Base-by-base conservation (phyloP, 176 grass and related monocot species). In the Aegilops longissima region DNA sequence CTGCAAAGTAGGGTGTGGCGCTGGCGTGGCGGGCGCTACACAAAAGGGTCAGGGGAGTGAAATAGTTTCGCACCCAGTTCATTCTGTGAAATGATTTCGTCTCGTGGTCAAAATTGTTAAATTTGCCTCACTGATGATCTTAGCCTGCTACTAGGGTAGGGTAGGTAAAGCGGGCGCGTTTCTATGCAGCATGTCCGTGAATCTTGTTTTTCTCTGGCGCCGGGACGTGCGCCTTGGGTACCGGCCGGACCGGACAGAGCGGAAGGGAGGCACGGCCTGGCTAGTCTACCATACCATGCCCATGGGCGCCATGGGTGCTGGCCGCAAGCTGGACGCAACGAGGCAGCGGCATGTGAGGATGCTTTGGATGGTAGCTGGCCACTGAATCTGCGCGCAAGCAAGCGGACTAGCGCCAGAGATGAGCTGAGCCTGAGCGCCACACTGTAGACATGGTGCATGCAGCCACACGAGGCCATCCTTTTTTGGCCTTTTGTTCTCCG, bases 111-210 rank as follows among this genome's bases (percentile, higher is more conserved):
- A n/a, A n/a, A n/a, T n/a, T n/a, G n/a, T n/a, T n/a, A n/a, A n/a
- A n/a, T n/a, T n/a, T n/a, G n/a, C n/a, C n/a, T 11, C 34, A 12
- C 9, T 21, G 35, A 71, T 71, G 38, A 40, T 40, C 35, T 0
- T 40, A 9, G 23, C 23, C 61, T 14, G 45, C 3, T 49, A 14
- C 45, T 12, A 45, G 10, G 3, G 1, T 45, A 65, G 79, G 79
- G 9, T n/a, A 14, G 18, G 64, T 21, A 80, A 80, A 83, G 59
- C 23, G 75, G 20, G 67, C 66, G 80, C 18, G 29, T 69, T 91
- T 70, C 61, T 47, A 5, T 87, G 85, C 85, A 33, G 2, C 85
- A 76, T 91, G 85, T 80, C 85, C 89, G 80, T 87, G 85, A 90
- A 74, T 75, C 80, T 84, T 83, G 84, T 79, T 61, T 12, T 12